phyloP scores from a whole-genome alignment of 2,329 filamentous ascomycete species.

The Cercospora beticola region DNA sequence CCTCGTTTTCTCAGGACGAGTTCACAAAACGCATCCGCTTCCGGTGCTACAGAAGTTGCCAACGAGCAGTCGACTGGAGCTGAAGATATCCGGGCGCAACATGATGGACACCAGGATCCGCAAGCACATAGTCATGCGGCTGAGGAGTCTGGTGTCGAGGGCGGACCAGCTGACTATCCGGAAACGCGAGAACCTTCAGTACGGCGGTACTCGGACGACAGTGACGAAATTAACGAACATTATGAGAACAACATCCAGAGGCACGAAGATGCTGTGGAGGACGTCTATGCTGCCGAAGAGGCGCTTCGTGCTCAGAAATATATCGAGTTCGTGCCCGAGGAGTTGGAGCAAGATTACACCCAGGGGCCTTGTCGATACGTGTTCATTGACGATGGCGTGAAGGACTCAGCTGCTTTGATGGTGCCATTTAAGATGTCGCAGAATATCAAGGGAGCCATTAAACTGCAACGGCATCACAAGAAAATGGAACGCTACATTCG shows the following conservation, averaged over 20 bases:
- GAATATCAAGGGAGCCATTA: not conserved
- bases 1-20: not conserved
- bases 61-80: not conserved
- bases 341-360: constrained; percentile 9
- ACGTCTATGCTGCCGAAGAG: not conserved
- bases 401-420: constrained; percentile 1
- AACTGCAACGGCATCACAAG: not conserved
- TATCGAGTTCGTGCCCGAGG: not conserved
- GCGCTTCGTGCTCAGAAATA: not conserved
- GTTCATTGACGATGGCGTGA: constrained; percentile 1
- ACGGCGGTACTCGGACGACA: not conserved
- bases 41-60: not conserved
- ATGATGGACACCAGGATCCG: not conserved
- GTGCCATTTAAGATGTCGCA: constrained; percentile 10
- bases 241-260: not conserved
- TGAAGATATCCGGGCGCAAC: not conserved
- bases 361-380: not conserved
- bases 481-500: not conserved
- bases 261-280: not conserved
- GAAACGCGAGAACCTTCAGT: not conserved
- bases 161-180: not conserved
- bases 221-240: not conserved
- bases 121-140: not conserved
- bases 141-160: not conserved
- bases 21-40: not conserved